Percentiles rank a stretch among this genome's conserved stretches.
phyloP scores from a whole-genome alignment of 2,329 filamentous ascomycete genomes.

The Paecilomyces niveus region DNA sequence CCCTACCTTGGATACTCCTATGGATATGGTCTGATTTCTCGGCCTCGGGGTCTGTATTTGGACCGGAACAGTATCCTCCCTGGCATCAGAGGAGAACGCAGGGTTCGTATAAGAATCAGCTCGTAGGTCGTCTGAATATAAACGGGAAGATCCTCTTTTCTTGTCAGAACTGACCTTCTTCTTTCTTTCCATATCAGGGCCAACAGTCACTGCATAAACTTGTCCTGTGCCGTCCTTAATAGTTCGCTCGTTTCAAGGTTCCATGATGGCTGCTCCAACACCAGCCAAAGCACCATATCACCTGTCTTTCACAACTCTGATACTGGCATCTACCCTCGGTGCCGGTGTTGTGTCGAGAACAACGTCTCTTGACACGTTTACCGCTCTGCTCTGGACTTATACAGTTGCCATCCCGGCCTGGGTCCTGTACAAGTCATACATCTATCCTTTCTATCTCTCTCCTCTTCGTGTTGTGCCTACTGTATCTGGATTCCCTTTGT shows the following conservation, averaged over 20 bases:
- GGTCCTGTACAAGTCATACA: slow-evolving; percentile 14
- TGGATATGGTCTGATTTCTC: not conserved
- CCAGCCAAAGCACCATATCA: slow-evolving; percentile 5
- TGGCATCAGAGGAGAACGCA: not conserved
- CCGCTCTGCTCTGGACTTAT: slow-evolving; percentile 7
- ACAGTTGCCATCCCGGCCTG: slow-evolving; percentile 11
- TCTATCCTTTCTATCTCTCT: slow-evolving; percentile 39
- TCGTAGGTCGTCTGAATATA: not conserved
- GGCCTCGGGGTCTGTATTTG: not conserved
- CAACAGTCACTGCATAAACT: not conserved
- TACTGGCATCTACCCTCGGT: slow-evolving; percentile 7
- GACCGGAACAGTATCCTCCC: not conserved
- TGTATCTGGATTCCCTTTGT: slow-evolving; percentile 35
- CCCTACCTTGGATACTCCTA: not conserved
- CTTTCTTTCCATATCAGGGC: not conserved
- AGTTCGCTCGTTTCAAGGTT: not conserved
- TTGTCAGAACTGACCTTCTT: not conserved
- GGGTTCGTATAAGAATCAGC: not conserved
- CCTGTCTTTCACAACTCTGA: slow-evolving; percentile 8
- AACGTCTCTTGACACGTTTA: slow-evolving; percentile 5
- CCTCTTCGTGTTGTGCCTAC: slow-evolving; percentile 38
- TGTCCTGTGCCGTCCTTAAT: not conserved
- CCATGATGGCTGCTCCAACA: slow-evolving; percentile 3
- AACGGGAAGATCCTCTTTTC: not conserved
- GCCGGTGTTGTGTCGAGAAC: slow-evolving; percentile 7